Base-by-base conservation (phyloP, 2,329 filamentous ascomycete genomes). In the Pseudofabraea citricarpa region DNA sequence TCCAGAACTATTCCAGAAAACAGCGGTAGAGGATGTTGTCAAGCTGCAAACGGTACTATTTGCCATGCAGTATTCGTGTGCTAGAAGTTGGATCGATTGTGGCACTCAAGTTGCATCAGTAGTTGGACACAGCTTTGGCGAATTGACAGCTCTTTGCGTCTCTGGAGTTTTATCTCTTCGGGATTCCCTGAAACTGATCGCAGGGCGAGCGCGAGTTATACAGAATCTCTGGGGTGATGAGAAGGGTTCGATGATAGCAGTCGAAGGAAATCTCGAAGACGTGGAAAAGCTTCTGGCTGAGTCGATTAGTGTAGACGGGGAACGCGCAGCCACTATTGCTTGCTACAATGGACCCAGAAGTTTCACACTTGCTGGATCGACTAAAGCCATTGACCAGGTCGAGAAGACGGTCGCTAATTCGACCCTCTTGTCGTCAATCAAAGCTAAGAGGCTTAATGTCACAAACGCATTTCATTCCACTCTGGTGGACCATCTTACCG, bases 71-170 rank as follows among this genome's bases (percentile, higher is more conserved):
- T 53, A 51, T 22, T 26, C 48, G 7, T 42, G 41, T 20, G 51
- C 51, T 7, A 44, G 44, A 24, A 31, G 19, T 12, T 53, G 51
- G 51, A 46, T 53, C 10, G 47, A 50, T 22, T 44, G 39, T 37
- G 50, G 50, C 12, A 10, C 51, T 8, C 20, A 43, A 19, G 19
- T 46, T 16, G 37, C 12, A 2, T 31, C 43, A 22, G 35, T 52
- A 10, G 35, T 52, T 18, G 67, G 67, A 0, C 66, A 70, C 44
- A 67, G 62, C 43, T 61, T 70, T 32, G 66, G 66, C 5, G 54
- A 70, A 42, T 44, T 69, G 1, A 63, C 65, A 0, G 66, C 64
- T 2, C 46, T 68, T 2, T 56, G 54, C 12, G 50, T 69, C 0
- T 57, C 63, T 3, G 64, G 64, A 0, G 49, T 46, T 0, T 48